A percentile compares a stretch with the other conserved stretches of the same genome.
Conservation (phyloP, 1,139 yeast genomes). For the Candida glucosophila region DNA sequence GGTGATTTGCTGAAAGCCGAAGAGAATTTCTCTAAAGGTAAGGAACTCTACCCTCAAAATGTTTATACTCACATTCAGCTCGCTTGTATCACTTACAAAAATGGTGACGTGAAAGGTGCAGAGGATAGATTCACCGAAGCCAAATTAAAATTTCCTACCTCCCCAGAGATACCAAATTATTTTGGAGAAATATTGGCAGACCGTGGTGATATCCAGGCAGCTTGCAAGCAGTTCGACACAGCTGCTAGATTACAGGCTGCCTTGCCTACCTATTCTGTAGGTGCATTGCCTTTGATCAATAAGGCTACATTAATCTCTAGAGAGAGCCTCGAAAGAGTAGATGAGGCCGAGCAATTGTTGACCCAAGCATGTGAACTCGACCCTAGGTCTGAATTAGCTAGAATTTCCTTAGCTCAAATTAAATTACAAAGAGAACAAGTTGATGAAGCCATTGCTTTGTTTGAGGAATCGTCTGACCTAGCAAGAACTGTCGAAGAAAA, state of each 20-base stretch:
- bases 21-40: conserved; percentile 67
- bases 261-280: conserved; percentile 53
- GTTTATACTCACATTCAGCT: conserved; percentile 85
- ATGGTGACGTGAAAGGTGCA: conserved; percentile 54
- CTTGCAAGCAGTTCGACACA: conserved; percentile 77
- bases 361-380: conserved; percentile 75
- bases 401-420: conserved; percentile 84
- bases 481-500: conserved; percentile 84
- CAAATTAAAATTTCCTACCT: conserved; percentile 68
- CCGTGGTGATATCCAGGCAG: conserved; percentile 61
- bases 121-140: conserved; percentile 67
- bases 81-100: conserved; percentile 87
- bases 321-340: conserved; percentile 45
- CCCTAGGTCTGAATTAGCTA: conserved; percentile 82
- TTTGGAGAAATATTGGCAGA: conserved; percentile 92
- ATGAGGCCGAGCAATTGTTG: conserved; percentile 60
- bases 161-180: conserved; percentile 90
- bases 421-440: conserved; percentile 76
- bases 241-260: conserved; percentile 79
- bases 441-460: conserved; percentile 72
- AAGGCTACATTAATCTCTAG: conserved; percentile 72
- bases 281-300: conserved; percentile 85
- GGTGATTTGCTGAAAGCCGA: conserved; percentile 71
- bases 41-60: conserved; percentile 64
- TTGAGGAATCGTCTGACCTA: conserved; percentile 73